Conservation (phyloP, 768 basidiomycete genomes). For the Mycena alexandri region DNA sequence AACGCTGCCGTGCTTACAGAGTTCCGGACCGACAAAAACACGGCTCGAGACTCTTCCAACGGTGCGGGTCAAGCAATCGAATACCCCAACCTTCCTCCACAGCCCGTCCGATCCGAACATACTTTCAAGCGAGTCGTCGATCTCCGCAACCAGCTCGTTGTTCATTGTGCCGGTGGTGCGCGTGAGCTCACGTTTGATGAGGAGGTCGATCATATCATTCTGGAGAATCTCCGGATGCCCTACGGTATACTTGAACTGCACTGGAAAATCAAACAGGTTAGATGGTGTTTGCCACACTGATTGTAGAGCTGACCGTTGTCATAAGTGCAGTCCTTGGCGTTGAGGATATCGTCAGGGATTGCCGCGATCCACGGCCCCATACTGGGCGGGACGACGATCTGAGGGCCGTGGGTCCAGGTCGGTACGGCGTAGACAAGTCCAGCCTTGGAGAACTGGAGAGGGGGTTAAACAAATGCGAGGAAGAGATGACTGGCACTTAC, state of each 20-base stretch:
- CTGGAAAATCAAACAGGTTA: background rate
- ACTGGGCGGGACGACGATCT: conserved; percentile 27
- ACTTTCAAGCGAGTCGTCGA: background rate
- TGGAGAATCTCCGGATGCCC: conserved; percentile 24
- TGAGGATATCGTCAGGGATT: conserved; percentile 24
- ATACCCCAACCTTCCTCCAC: conserved; percentile 13
- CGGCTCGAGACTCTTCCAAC: conserved; percentile 25
- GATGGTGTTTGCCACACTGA: no score
- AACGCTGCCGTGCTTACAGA: background rate
- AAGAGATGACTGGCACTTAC: background rate
- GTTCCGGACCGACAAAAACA: conserved; percentile 22
- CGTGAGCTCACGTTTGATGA: conserved; percentile 31
- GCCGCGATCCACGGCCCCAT: conserved; percentile 28
- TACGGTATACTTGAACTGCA: conserved; percentile 28
- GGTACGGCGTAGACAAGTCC: conserved; percentile 14
- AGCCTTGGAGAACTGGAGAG: conserved; percentile 3
- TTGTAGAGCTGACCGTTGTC: background rate
- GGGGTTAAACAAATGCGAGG: background rate
- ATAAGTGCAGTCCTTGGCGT: conserved; percentile 32
- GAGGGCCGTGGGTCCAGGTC: conserved; percentile 27
- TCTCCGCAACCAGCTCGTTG: conserved; percentile 16
- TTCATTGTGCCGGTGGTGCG: conserved; percentile 25
- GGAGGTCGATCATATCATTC: conserved; percentile 30
- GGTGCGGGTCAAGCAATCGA: background rate
- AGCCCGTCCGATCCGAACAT: conserved; percentile 7